Base-by-base conservation (phyloP, 345 rosid species). In the Eucalyptus tenuipes region DNA sequence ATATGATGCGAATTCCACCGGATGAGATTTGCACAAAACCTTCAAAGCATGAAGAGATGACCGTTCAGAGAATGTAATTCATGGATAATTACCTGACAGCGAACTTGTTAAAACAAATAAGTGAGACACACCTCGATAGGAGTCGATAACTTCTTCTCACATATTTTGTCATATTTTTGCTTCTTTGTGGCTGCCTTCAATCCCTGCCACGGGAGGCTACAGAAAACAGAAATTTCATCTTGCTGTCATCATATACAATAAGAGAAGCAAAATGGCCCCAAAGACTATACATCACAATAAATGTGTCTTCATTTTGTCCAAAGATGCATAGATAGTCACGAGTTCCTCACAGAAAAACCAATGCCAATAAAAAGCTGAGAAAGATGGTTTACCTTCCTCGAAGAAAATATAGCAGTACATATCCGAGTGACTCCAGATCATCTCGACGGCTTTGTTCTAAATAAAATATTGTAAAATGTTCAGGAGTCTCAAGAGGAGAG, bases 161-260 rank as follows among this genome's bases (percentile, higher is more conserved):
- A 94, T 89, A 97, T 96, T 92, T 96, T 96, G 90, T 97, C 97
- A 89, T 97, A 97, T 87, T 97, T 96, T 92, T 94, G 97, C 92
- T 96, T 97, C 92, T 97, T 97, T 64, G 97, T 96, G 86, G 95
- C 96, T 85, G 96, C 98, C 92, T 97, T 96, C 75, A 96, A 90
- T 68, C 99, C 99, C 93, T 96, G 99, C 99, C 98, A 97, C 49
- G 99, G 99, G 89, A 97, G 97, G 93, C 98, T 97, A 91, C 55
- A 80, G 20, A 90, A 91, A 87, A 93, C 40, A 75, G 47, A 75
- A 18, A 37, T 75, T 75, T 75, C 84, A 75, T 75, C 47, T 40
- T 37, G 13, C 84, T 40, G 47, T 40, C 47, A 75, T 75, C 84
- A 40, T 75, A 75, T 75, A 20, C 47, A 75, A 75, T 75, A 40